Percentiles rank a stretch among this genome's conserved stretches.
Evolutionary conservation across 2,329 filamentous ascomycete species (phyloP).

Genomic region (Aureobasidium mangrovei): DNA sequence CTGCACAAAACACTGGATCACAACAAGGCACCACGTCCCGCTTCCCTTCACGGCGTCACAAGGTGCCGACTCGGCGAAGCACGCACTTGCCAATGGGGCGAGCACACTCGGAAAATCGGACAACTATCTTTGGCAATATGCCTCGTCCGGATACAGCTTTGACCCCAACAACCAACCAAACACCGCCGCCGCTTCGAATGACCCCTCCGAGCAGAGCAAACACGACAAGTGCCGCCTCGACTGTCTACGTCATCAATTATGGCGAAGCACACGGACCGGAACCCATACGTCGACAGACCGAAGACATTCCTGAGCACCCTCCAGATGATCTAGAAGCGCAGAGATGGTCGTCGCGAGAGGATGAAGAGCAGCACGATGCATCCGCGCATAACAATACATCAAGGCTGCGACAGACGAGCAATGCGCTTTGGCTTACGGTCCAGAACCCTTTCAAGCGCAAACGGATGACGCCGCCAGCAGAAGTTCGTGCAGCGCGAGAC

Average conservation of each 20-base stretch:
- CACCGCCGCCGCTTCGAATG: constrained; percentile 36
- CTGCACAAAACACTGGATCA: constrained; percentile 14
- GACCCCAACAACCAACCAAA: neutral
- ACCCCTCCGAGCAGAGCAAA: constrained; percentile 51
- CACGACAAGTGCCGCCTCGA: constrained; percentile 54
- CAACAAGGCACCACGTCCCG: constrained; percentile 18
- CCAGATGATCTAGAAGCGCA: constrained; percentile 3
- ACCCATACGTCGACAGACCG: constrained; percentile 23
- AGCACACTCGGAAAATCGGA: constrained; percentile 21
- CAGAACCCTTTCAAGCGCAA: constrained; percentile 51
- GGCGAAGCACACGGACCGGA: constrained; percentile 41
- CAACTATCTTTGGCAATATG: constrained; percentile 18
- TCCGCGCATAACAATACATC: neutral
- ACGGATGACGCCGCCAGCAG: constrained; percentile 49
- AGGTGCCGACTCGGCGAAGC: constrained; percentile 20
- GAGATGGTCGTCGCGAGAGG: neutral
- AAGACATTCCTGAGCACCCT: neutral
- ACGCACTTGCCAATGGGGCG: constrained; percentile 26
- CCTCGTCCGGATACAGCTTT: constrained; percentile 16
- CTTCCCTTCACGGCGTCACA: constrained; percentile 19
- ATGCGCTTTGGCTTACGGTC: constrained; percentile 40
- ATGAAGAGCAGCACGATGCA: neutral
- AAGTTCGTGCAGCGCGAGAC: constrained; percentile 40
- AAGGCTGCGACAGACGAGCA: constrained; percentile 13
- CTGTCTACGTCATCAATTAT: constrained; percentile 55